Base-by-base conservation (phyloP, 768 basidiomycete species). In the Panaeolus papilionaceus region DNA sequence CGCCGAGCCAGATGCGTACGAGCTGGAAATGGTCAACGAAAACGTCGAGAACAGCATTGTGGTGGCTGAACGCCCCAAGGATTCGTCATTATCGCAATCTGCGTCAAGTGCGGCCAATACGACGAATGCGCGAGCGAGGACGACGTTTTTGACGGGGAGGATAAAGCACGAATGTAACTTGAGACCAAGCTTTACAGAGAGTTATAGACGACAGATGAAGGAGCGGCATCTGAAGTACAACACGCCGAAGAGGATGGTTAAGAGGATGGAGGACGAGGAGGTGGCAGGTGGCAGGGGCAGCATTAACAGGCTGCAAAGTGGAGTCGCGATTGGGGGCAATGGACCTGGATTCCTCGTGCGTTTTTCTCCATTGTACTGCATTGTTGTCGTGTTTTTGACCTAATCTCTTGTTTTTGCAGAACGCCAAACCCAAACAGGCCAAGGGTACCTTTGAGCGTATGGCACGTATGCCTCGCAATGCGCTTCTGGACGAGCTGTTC, bases 401-500 rank as follows among this genome's bases (percentile, higher is more conserved):
- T 23, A 23, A 23, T 23, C 23, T 75, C 16, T 62, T 45, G 8
- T 49, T 26, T 47, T 69, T 67, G 12, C 70, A 90, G 91, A 87
- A 86, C 84, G 82, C 88, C 16, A 93, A 90, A 78, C 85, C 80
- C 44, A 93, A 91, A 75, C 84, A 81, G 1, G 77, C 83, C 18
- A 92, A 93, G 71, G 91, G 91, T 37, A 81, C 86, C 14, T 92
- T 92, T 80, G 94, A 96, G 78, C 92, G 93, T 71, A 92, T 93
- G 88, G 91, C 92, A n/a, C 93, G 96, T 75, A 90, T 98, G 79
- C 94, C 94, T 6, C 85, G 91, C 65, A 92, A 95, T 79, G 92
- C 96, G 74, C 86, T 98, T 8, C 84, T 95, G 77, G 94, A 98
- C 76, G 80, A 91, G 65, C 84, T 98, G 47, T 96, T 96, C 79